A percentile compares a stretch with the other conserved stretches of the same genome.
Conservation (phyloP, 2,329 filamentous ascomycete genomes). For the Ascomycota sp. region DNA sequence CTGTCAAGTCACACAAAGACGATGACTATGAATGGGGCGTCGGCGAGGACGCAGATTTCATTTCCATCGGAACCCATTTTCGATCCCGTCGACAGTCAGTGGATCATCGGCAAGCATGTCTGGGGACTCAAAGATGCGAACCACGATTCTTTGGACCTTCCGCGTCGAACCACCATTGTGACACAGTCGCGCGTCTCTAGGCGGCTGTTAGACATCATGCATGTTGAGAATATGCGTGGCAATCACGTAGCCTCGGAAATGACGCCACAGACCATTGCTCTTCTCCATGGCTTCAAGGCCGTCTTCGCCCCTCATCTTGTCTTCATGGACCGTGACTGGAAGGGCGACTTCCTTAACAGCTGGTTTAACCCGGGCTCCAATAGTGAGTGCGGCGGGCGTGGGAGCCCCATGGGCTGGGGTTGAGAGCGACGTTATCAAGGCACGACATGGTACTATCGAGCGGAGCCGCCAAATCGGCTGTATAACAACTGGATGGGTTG, state of each 20-base stretch:
- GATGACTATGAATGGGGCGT: slow-evolving; percentile 60
- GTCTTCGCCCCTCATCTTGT: slow-evolving; percentile 63
- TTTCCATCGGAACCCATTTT: slow-evolving; percentile 65
- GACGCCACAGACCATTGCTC: slow-evolving; percentile 51
- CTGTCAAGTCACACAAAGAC: slow-evolving; percentile 31
- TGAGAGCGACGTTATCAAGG: slow-evolving; percentile 35
- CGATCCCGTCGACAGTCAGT: slow-evolving; percentile 50
- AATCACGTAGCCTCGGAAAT: slow-evolving; percentile 67
- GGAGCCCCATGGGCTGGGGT: slow-evolving; percentile 38
- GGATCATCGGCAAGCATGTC: slow-evolving; percentile 48
- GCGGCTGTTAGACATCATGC: slow-evolving; percentile 54
- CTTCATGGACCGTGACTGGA: slow-evolving; percentile 59
- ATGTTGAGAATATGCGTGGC: slow-evolving; percentile 51
- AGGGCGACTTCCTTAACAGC: slow-evolving; percentile 26
- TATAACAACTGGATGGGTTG: slow-evolving; percentile 46
- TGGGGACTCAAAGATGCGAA: slow-evolving; percentile 40
- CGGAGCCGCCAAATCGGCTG: slow-evolving; percentile 32
- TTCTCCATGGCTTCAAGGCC: slow-evolving; percentile 62
- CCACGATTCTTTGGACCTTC: slow-evolving; percentile 33
- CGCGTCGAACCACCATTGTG: slow-evolving; percentile 57
- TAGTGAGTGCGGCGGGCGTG: slow-evolving; percentile 30
- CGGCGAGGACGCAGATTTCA: slow-evolving; percentile 54
- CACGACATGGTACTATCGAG: slow-evolving; percentile 41
- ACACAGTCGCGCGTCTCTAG: slow-evolving; percentile 57
- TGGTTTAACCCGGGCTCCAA: slow-evolving; percentile 40